Percentiles rank a stretch among this genome's conserved stretches.
phyloP scores from a whole-genome alignment of 1,284 basidiomycete species.

The Gymnopus androsaceus region DNA sequence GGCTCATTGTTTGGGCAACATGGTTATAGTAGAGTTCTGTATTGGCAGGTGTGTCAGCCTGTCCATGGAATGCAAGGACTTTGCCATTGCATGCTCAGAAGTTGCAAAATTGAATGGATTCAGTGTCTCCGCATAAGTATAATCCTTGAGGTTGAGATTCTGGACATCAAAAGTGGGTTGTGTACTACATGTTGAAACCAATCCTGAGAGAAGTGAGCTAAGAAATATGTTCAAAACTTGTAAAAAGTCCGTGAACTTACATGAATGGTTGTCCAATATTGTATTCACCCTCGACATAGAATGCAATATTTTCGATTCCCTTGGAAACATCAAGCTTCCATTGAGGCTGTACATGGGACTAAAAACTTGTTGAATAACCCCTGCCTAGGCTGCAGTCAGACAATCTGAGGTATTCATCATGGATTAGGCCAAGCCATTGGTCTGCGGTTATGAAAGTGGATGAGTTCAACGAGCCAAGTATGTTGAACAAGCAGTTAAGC shows the following conservation, averaged over 20 bases:
- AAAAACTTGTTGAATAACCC: conserved; percentile 34
- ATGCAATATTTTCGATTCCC: conserved; percentile 7
- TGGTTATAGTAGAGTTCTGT: conserved; percentile 21
- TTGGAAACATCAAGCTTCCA: conserved; percentile 33
- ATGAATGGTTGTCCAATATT: no score
- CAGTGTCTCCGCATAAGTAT: conserved; percentile 8
- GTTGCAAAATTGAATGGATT: conserved; percentile 22
- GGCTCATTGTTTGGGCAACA: conserved; percentile 19
- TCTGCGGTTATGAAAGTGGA: conserved; percentile 15
- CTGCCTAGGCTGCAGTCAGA: conserved; percentile 32
- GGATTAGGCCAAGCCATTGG: conserved; percentile 13
- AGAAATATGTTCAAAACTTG: conserved; percentile 4
- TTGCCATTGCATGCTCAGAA: conserved; percentile 24
- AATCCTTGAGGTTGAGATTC: conserved; percentile 8
- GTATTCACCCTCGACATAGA: no score
- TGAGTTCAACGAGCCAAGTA: neutral
- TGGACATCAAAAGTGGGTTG: conserved; percentile 9
- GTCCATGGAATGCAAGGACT: conserved; percentile 24
- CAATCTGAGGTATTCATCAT: conserved; percentile 28
- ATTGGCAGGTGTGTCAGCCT: conserved; percentile 21
- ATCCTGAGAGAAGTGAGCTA: conserved; percentile 9
- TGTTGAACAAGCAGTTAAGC: conserved; percentile 7
- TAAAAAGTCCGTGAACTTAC: conserved; percentile 14
- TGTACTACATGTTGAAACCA: conserved; percentile 19
- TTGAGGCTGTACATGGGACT: conserved; percentile 30